Evolutionary conservation across 192 early-diverging fungal species (phyloP), one percentile per base, ranked within the genome.

Genomic region (Linnemannia zychae): DNA sequence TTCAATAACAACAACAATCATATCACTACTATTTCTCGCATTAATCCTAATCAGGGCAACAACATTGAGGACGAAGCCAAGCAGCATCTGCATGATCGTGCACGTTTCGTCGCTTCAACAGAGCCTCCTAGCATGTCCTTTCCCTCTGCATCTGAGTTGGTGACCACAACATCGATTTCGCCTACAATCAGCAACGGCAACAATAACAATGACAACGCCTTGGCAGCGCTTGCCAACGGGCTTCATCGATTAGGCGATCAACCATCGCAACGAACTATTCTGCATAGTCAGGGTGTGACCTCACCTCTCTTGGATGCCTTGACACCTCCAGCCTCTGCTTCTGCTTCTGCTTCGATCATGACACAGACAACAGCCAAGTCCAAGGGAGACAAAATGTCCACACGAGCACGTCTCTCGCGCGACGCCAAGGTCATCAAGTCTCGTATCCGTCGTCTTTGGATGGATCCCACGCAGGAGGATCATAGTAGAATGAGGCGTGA

Each of bases 371-470:
- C 37, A 24, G 16, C 33, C 5, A 36, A 20, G 33, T 12, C 20
- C 28, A 40, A 40, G 17, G 67, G 33, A 1, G 37, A 11, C 28
- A 81, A 75, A 31, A 34, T 37, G 20, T 34, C 63, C 0, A 36
- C 71, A 11, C 75, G 75, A 15, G 60, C 75, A 38, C 65, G 53
- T 4, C 50, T 77, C 34, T 74, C 75, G 31, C 69, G 72, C 4
- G 81, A 83, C 24, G 72, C 76, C 38, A 77, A 69, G 49, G 66
- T 57, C 7, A 47, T 83, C 65, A 67, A 49, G 40, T 65, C 33
- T 17, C 81, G 81, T n/a, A 77, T 83, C 72, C 75, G 81, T 37
- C 67, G 74, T 13, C 71, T 83, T 11, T 83, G 81, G 81, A 53
- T 52, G 48, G 81, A 83, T 31, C 81, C 81, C n/a, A 71, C 66